Percentiles rank a stretch among this genome's conserved stretches.
Conservation (phyloP, 2,329 filamentous ascomycete species). For the Conoideocrella luteorostrata region DNA sequence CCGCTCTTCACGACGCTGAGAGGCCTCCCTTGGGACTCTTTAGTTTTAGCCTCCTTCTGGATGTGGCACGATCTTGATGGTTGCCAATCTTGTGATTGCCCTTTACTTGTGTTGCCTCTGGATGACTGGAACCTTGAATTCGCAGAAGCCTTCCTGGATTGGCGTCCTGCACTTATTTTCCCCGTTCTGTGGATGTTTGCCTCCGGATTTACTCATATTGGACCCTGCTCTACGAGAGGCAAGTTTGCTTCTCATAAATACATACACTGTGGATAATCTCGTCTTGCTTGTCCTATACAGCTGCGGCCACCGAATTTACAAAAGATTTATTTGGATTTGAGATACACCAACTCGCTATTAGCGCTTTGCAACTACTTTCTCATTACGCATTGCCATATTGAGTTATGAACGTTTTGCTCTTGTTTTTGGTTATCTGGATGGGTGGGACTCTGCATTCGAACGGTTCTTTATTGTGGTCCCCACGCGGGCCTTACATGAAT, state of each 20-base stretch:
- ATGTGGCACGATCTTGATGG: not conserved
- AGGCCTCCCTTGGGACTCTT: not conserved
- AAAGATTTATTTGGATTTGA: constrained; percentile 1
- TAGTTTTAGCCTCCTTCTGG: constrained; percentile 10
- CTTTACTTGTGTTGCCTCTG: constrained; percentile 20
- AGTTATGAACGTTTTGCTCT: constrained; percentile 7
- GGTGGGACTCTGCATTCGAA: constrained; percentile 10
- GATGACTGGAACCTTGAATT: constrained; percentile 22
- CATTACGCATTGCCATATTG: constrained; percentile 1
- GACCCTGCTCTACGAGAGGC: constrained; percentile 20
- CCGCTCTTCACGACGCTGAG: constrained; percentile 31
- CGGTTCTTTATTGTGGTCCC: not conserved
- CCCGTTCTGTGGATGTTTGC: constrained; percentile 18
- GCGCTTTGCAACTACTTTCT: constrained; percentile 5
- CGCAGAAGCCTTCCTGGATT: constrained; percentile 17
- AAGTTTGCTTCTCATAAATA: constrained; percentile 23
- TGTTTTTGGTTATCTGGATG: constrained; percentile 19
- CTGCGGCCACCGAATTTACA: constrained; percentile 12
- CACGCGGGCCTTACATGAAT: constrained; percentile 23
- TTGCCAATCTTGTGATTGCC: constrained; percentile 17
- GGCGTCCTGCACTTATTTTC: constrained; percentile 17
- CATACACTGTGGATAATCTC: constrained; percentile 20
- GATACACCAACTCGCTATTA: constrained; percentile 6
- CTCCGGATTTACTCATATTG: constrained; percentile 16
- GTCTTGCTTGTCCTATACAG: constrained; percentile 14